Base-by-base conservation (phyloP, 768 basidiomycete genomes). In the Russula griseocarnosa region DNA sequence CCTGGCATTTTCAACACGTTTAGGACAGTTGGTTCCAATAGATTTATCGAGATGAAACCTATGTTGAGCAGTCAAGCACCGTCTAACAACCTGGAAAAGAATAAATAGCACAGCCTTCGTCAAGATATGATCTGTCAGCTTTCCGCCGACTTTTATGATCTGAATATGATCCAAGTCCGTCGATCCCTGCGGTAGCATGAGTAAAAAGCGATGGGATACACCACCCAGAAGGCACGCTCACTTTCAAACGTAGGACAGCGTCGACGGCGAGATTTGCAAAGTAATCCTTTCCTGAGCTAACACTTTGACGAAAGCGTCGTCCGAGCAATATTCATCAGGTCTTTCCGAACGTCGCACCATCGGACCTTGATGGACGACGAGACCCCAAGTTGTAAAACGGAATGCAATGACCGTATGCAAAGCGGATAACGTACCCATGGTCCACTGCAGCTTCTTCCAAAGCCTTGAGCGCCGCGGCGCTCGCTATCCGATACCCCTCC, bases 21-120 rank as follows among this genome's bases (percentile, higher is more conserved):
- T 98, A 5, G 96, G 94, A 34, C 92, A 94, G 78, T 96, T 96
- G 24, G 90, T 88, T 11, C 91, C 91, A 61, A 98, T 96, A 10
- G 84, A 82, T 79, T 99, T 99, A 77, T 98, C 94, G 30, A 99
- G 86, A 99, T 98, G 79, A 98, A 99, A 28, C 95, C 93, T 94
- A 67, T 3, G 26, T 5, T n/a, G 24, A 40, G 9, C 34, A 51
- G 55, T 65, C 13, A 55, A 46, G 30, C n/a, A 11, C n/a, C 22
- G 14, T 57, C 44, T 22, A 53, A 16, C 53, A 38, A 57, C 58
- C 13, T n/a, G 11, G 14, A 24, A 13, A 42, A 58, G 20, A 22
- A 28, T 20, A 53, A 38, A 18, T 3, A 13, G 46, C 22, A 68
- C 77, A 67, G 87, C 93, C 96, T 79, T 98, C 97, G 71, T 97